Conservation (phyloP, 148 eudicot species). For the Rheum nobile region DNA sequence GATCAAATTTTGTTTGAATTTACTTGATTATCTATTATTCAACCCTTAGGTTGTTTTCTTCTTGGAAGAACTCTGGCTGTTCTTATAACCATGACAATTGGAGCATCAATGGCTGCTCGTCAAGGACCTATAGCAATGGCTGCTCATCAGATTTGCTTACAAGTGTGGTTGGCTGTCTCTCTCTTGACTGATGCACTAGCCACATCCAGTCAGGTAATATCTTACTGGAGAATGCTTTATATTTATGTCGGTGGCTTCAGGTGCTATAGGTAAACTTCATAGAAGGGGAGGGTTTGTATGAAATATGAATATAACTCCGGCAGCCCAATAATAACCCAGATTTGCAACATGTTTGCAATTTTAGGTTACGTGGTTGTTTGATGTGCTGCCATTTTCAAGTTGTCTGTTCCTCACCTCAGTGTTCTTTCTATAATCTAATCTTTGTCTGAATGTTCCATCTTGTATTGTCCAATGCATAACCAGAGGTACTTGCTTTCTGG, state of each 20-base stretch:
- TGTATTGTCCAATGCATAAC: no score
- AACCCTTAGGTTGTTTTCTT: constrained; percentile 52
- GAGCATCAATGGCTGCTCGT: constrained; percentile 79
- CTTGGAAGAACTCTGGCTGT: constrained; percentile 68
- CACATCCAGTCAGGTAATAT: constrained; percentile 71
- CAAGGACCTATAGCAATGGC: constrained; percentile 76
- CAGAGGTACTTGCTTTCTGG: no score
- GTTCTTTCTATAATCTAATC: background rate
- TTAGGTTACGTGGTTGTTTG: background rate
- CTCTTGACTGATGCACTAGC: constrained; percentile 82
- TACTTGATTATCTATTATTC: background rate
- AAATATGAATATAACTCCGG: background rate
- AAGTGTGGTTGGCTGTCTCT: constrained; percentile 80
- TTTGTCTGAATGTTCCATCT: background rate
- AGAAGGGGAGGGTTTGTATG: background rate
- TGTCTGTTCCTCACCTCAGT: background rate
- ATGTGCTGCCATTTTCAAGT: background rate
- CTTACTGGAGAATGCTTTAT: no score
- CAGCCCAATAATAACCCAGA: background rate
- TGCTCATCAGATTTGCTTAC: constrained; percentile 74
- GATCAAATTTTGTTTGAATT: background rate
- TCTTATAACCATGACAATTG: constrained; percentile 50
- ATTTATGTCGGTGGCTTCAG: background rate
- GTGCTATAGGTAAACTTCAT: background rate
- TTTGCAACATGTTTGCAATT: background rate